phyloP scores from a whole-genome alignment of 164 flowering plant species.

The Vitis rotundifolia region DNA sequence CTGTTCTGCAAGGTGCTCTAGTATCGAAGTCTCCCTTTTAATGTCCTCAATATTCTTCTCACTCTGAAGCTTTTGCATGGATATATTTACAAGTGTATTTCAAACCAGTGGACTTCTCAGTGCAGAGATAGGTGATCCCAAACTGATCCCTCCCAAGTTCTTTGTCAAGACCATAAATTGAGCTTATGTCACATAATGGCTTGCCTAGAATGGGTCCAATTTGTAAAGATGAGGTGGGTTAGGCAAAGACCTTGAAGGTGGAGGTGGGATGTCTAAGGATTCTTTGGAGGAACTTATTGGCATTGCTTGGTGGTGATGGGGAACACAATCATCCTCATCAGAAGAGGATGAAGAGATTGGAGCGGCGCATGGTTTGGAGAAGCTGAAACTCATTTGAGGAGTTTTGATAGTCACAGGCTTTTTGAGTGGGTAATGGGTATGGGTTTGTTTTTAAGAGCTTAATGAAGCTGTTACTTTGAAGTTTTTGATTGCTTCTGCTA shows the following conservation, averaged over 20 bases:
- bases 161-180: slow-evolving; percentile 48
- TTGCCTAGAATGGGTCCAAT: slow-evolving; percentile 46
- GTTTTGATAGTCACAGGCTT: not conserved
- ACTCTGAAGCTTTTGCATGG: slow-evolving; percentile 53
- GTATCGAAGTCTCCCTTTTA: slow-evolving; percentile 63
- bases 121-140: slow-evolving; percentile 74
- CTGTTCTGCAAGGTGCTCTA: slow-evolving; percentile 77
- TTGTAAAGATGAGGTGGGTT: slow-evolving; percentile 19
- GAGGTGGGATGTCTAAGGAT: slow-evolving; percentile 9
- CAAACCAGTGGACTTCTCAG: slow-evolving; percentile 52
- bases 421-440: no score
- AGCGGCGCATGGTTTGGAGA: slow-evolving; percentile 35
- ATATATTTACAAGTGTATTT: slow-evolving; percentile 80
- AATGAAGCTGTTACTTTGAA: no score
- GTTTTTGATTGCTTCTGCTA: no score
- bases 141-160: slow-evolving; percentile 88
- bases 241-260: slow-evolving; percentile 8
- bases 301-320: slow-evolving; percentile 9
- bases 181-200: slow-evolving; percentile 49
- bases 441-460: no score
- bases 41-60: slow-evolving; percentile 62
- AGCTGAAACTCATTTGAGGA: slow-evolving; percentile 54
- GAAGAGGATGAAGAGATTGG: slow-evolving; percentile 51
- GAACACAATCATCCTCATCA: slow-evolving; percentile 25
- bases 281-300: slow-evolving; percentile 6